These are phyloP conservation scores for Prunus armeniaca DNA, from an alignment of 306 rosid genomes.

Conservation along the genomic window DNA sequence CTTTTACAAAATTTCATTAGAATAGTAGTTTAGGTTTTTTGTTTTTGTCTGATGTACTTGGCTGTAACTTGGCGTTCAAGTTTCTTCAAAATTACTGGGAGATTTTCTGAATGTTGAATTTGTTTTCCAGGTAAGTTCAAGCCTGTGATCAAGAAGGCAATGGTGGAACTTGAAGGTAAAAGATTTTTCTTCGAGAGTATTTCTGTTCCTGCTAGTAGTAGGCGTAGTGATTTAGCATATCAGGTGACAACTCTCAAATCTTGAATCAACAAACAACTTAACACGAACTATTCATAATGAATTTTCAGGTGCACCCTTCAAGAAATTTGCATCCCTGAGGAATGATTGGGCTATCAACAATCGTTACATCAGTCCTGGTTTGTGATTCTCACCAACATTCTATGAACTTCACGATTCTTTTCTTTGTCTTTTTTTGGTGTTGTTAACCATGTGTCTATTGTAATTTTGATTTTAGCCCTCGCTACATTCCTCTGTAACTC, in stretches of 20 bases:
- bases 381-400: not conserved
- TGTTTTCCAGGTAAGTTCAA: constrained; percentile 79
- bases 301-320: constrained; percentile 89
- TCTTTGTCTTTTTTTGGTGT: not conserved
- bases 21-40: not conserved
- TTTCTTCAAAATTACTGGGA: constrained; percentile 9
- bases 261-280: constrained; percentile 13
- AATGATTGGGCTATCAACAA: constrained; percentile 91
- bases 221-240: not conserved
- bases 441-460: not conserved
- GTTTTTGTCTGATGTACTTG: not conserved
- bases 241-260: constrained; percentile 9
- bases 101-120: constrained; percentile 22
- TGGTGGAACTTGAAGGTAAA: constrained; percentile 99
- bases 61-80: not conserved
- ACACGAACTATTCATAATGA: constrained; percentile 7
- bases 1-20: not conserved
- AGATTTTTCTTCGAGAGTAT: not conserved
- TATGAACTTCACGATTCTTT: not conserved
- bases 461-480: not conserved
- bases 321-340: constrained; percentile 78
- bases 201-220: not conserved
- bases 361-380: constrained; percentile 91
- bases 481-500: not conserved
- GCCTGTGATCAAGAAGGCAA: constrained; percentile 99